phyloP scores from a whole-genome alignment of 2,329 filamentous ascomycete genomes.

The Cercospora citrullina region DNA sequence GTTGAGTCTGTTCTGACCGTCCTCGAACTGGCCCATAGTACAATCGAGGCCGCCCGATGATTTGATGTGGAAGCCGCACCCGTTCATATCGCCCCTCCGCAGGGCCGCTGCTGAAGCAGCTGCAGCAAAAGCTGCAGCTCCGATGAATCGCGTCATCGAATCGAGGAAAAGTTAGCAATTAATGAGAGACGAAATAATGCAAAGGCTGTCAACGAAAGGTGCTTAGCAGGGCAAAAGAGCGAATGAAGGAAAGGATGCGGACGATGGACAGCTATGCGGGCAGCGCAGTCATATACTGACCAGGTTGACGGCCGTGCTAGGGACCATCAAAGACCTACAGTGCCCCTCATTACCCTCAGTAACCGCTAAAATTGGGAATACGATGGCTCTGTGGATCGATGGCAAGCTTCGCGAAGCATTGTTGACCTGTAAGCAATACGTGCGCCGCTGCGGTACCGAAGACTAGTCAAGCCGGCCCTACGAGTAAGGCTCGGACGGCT shows the following conservation, averaged over 20 bases:
- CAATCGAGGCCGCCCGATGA: constrained; percentile 28
- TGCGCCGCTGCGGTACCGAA: neutral
- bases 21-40: constrained; percentile 26
- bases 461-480: neutral
- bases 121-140: constrained; percentile 23
- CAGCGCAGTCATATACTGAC: neutral
- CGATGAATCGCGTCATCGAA: constrained; percentile 21
- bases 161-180: constrained; percentile 7
- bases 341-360: neutral
- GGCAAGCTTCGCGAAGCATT: neutral
- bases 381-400: constrained; percentile 4
- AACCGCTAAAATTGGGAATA: neutral
- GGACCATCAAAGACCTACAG: neutral
- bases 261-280: neutral
- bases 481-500: neutral
- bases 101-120: constrained; percentile 24
- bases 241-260: constrained; percentile 3
- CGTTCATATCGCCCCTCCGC: constrained; percentile 14
- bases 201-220: neutral
- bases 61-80: constrained; percentile 29
- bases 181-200: constrained; percentile 17
- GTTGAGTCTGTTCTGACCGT: constrained; percentile 27
- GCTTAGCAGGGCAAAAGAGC: constrained; percentile 1
- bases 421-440: constrained; percentile 5
- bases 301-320: neutral